phyloP scores from a whole-genome alignment of 2,329 filamentous ascomycete species.

The Purpureocillium lavendulum region DNA sequence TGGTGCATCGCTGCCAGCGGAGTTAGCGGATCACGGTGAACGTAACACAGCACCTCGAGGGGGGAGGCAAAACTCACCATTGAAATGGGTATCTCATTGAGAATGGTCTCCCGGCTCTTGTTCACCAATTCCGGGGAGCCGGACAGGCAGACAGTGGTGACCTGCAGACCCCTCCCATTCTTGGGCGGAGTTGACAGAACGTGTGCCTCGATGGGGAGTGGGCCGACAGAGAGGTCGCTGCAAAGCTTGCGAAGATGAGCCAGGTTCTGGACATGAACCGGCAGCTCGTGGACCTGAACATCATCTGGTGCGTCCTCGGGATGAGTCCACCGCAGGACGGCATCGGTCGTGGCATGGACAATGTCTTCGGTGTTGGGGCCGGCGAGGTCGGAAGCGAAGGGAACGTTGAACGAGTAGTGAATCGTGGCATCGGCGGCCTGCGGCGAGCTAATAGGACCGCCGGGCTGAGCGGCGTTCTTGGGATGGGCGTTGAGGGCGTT shows the following conservation, averaged over 20 bases:
- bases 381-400: constrained; percentile 84
- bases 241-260: constrained; percentile 72
- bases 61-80: constrained; percentile 54
- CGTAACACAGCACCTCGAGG: constrained; percentile 6
- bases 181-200: constrained; percentile 78
- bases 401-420: constrained; percentile 94
- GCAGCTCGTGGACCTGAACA: constrained; percentile 77
- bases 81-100: constrained; percentile 87
- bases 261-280: constrained; percentile 85
- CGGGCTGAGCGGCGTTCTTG: constrained; percentile 43
- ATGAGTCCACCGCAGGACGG: constrained; percentile 88
- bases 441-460: constrained; percentile 54
- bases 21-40: neutral
- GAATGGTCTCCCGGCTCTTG: constrained; percentile 79
- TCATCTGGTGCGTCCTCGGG: constrained; percentile 79
- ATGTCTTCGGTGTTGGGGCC: constrained; percentile 94
- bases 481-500: constrained; percentile 48
- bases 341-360: constrained; percentile 81
- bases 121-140: constrained; percentile 82
- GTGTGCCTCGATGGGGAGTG: constrained; percentile 69
- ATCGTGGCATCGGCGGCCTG: constrained; percentile 69
- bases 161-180: constrained; percentile 54
- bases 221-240: constrained; percentile 65
- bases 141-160: constrained; percentile 86
- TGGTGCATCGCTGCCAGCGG: constrained; percentile 62